phyloP scores from a whole-genome alignment of 2,329 filamentous ascomycete species.

The Ophiobolus disseminans region DNA sequence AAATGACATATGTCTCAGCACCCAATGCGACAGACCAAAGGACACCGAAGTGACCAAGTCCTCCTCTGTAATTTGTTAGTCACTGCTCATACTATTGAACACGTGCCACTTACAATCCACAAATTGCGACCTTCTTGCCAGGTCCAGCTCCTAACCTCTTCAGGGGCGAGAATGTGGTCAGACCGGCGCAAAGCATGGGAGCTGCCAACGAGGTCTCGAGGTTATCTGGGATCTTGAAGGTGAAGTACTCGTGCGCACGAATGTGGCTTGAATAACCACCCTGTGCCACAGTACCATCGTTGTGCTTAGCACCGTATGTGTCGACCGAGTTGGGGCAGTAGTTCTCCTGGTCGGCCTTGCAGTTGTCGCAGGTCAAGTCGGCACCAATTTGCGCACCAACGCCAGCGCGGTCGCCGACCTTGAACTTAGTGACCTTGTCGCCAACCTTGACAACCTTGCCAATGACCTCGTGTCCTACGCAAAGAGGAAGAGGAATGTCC shows the following conservation, averaged over 20 bases:
- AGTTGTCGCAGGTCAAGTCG: conserved; percentile 58
- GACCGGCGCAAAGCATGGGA: conserved; percentile 83
- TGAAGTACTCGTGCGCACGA: conserved; percentile 77
- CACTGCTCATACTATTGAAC: conserved; percentile 5
- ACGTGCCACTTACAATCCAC: conserved; percentile 63
- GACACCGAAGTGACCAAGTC: conserved; percentile 59
- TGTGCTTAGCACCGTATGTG: conserved; percentile 59
- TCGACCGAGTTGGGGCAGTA: conserved; percentile 60
- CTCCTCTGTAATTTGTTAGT: conserved; percentile 46
- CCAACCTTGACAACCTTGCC: conserved; percentile 59
- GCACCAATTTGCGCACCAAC: conserved; percentile 60
- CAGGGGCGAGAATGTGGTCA: conserved; percentile 81
- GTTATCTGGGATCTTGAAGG: conserved; percentile 77
- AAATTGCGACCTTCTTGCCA: conserved; percentile 79
- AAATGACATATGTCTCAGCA: conserved; percentile 68
- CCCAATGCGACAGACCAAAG: conserved; percentile 61
- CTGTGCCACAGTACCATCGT: conserved; percentile 68
- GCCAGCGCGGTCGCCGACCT: conserved; percentile 56
- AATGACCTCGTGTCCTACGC: conserved; percentile 70
- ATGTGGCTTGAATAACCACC: conserved; percentile 74
- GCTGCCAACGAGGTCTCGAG: conserved; percentile 68
- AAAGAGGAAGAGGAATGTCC: conserved; percentile 66
- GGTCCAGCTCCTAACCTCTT: conserved; percentile 77
- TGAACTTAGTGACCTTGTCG: conserved; percentile 58
- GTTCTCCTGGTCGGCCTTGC: conserved; percentile 61